Conservation (phyloP, 2,329 filamentous ascomycete genomes). For the Aureobasidium sp. region DNA sequence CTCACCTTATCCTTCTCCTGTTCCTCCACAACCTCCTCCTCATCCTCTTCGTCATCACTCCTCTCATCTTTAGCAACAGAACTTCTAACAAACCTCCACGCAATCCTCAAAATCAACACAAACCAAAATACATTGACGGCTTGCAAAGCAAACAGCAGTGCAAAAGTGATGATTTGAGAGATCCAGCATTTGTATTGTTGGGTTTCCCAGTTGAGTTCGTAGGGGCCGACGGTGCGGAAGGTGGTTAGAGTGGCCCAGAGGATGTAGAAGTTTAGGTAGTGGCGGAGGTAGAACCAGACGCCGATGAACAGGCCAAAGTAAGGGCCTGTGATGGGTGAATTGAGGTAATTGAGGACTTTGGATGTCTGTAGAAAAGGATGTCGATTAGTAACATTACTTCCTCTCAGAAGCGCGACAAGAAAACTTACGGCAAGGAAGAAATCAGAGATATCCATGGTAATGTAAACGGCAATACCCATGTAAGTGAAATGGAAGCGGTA, state of each 20-base stretch:
- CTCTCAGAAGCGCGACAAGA: slow-evolving; percentile 9
- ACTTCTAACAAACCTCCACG: slow-evolving; percentile 60
- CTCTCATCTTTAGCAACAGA: slow-evolving; percentile 60
- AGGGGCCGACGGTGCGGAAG: slow-evolving; percentile 66
- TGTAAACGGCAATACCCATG: slow-evolving; percentile 87
- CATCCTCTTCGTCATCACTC: slow-evolving; percentile 60
- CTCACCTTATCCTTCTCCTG: background rate
- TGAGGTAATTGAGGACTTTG: slow-evolving; percentile 85
- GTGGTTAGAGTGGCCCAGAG: slow-evolving; percentile 67
- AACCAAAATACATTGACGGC: slow-evolving; percentile 76
- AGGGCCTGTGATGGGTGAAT: slow-evolving; percentile 66
- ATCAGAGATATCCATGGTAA: slow-evolving; percentile 88
- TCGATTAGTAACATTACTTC: background rate
- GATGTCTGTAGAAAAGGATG: slow-evolving; percentile 53
- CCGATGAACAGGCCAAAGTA: slow-evolving; percentile 78
- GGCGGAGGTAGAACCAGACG: slow-evolving; percentile 83
- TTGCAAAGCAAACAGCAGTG: slow-evolving; percentile 59
- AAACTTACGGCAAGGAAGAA: slow-evolving; percentile 80
- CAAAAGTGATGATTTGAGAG: slow-evolving; percentile 58
- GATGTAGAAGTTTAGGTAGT: slow-evolving; percentile 74
- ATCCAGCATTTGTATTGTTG: slow-evolving; percentile 70
- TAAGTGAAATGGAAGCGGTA: slow-evolving; percentile 97
- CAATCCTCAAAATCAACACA: slow-evolving; percentile 66
- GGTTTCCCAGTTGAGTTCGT: slow-evolving; percentile 65
- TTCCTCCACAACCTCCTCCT: slow-evolving; percentile 28